Evolutionary conservation across 768 basidiomycete genomes (phyloP), one percentile per base, ranked within the genome.

Genomic region (Collybiopsis luxurians): DNA sequence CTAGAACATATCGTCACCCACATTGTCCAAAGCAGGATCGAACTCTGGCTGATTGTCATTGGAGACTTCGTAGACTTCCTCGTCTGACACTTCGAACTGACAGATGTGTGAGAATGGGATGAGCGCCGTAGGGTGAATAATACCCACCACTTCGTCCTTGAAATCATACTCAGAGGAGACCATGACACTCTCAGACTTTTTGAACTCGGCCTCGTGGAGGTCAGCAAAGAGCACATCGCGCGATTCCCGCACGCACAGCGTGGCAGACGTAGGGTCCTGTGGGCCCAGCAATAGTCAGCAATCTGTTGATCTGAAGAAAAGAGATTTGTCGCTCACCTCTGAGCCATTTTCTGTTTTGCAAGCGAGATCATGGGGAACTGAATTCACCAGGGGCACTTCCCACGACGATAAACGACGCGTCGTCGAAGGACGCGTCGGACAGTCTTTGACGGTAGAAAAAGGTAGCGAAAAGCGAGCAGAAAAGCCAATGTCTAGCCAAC

Each of bases 381-480:
- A 53, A 28, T 53, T 53, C 53, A 39, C 50, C 12, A 51, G 34
- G 21, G 50, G 50, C 24, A 24, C 50, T 53, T 53, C 53, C 53
- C 53, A 53, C 53, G 53, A 21, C 26, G 53, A 53, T 28, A 24
- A 53, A 34, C 51, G 27, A 42, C 53, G 53, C 53, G 53, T 43
- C 53, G 53, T 30, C 27, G 39, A 6, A 26, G 53, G 43, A 45
- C 53, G 53, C 53, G 53, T 53, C 39, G 40, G 43, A n/a, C 2
- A 21, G 3, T 17, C 10, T 30, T 53, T 44, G 17, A 3, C n/a
- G 5, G 19, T 53, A 26, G 53, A 28, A 21, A 38, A 15, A 39
- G 50, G 23, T 10, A 39, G 10, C 4, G 36, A 51, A 24, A 26
- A 51, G 24, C 36, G 50, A 51, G 50, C 42, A 42, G 15, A 53